phyloP scores from a whole-genome alignment of 768 basidiomycete species.

The Suillus placidus region DNA sequence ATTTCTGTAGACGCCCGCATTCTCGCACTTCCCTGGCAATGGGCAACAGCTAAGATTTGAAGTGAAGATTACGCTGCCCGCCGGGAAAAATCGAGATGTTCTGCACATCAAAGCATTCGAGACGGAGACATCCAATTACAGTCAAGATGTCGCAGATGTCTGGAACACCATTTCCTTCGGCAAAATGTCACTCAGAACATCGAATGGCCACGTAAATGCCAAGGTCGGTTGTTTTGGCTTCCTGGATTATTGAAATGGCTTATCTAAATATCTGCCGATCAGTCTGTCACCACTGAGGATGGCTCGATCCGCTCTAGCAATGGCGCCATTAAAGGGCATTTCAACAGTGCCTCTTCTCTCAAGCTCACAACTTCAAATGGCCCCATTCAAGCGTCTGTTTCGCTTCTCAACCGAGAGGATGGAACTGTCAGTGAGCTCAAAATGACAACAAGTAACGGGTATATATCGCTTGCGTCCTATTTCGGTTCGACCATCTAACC shows the following conservation, averaged over 20 bases:
- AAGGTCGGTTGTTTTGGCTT: slow-evolving; percentile 30
- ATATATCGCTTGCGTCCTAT: background rate
- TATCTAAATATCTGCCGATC: slow-evolving; percentile 8
- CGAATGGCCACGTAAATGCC: slow-evolving; percentile 38
- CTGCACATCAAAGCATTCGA: slow-evolving; percentile 44
- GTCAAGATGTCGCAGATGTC: slow-evolving; percentile 41
- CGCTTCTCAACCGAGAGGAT: slow-evolving; percentile 34
- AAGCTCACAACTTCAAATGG: slow-evolving; percentile 42
- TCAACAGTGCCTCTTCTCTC: slow-evolving; percentile 40
- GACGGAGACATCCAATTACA: slow-evolving; percentile 44
- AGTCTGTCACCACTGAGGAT: slow-evolving; percentile 37
- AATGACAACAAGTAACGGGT: slow-evolving; percentile 46
- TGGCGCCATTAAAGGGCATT: slow-evolving; percentile 47
- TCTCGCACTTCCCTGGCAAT: slow-evolving; percentile 9
- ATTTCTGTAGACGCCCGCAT: slow-evolving; percentile 36
- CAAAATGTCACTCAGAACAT: slow-evolving; percentile 36
- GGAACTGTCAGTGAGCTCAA: slow-evolving; percentile 30
- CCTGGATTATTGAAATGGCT: background rate
- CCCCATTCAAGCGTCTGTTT: slow-evolving; percentile 41
- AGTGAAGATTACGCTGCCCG: slow-evolving; percentile 42
- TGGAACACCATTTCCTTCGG: slow-evolving; percentile 40
- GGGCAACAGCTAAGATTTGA: slow-evolving; percentile 35
- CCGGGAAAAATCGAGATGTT: slow-evolving; percentile 20
- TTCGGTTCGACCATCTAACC: slow-evolving; percentile 1
- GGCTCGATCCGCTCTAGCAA: slow-evolving; percentile 43